Base-by-base conservation (phyloP, 805 yeast genomes). In the Wickerhamomyces canadensis region DNA sequence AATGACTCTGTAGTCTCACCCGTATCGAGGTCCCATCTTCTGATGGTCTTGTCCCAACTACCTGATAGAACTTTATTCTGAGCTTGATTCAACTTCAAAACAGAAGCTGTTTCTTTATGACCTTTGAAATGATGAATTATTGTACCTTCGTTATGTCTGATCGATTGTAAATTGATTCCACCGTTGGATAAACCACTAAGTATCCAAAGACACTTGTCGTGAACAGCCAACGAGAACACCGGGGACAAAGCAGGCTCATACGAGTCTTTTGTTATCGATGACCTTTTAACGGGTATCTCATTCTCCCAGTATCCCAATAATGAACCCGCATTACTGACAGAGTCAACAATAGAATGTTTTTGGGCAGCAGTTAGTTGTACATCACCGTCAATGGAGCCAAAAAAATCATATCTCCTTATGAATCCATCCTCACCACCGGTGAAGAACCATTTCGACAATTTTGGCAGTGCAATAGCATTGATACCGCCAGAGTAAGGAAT, bases 341-440 rank as follows among this genome's bases (percentile, higher is more conserved):
- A 75, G 56, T 93, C 98, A 18, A 87, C 87, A 34, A 88, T 67
- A 34, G 85, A 83, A 58, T 93, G 98, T 52, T 77, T 78, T 58
- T 93, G 98, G 3, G 95, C 87, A 42, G 88, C 84, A 0, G 98
- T 91, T 36, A 93, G 65, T 5, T 93, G 91, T 6, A 82, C 67
- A 48, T 83, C 84, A 14, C 97, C 97, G 51, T 84, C 89, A 18
- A 93, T 73, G 1, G 96, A 83, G 24, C 81, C 82, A 27, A 80
- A 71, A 44, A 93, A 81, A 60, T 93, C 96, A 62, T 82, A 93
- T 55, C 84, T 88, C 33, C 98, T 68, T 24, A 93, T 84, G 51
- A 79, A 85, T 5, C 98, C 98, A 59, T 93, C 98, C 47, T 84
- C 91, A 9, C 98, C 98, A 16, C 98, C 98, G 1, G 96, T 81